Evolutionary conservation across 2,329 filamentous ascomycete species (phyloP), one percentile per base, ranked within the genome.

Genomic region (Moelleriella libera): DNA sequence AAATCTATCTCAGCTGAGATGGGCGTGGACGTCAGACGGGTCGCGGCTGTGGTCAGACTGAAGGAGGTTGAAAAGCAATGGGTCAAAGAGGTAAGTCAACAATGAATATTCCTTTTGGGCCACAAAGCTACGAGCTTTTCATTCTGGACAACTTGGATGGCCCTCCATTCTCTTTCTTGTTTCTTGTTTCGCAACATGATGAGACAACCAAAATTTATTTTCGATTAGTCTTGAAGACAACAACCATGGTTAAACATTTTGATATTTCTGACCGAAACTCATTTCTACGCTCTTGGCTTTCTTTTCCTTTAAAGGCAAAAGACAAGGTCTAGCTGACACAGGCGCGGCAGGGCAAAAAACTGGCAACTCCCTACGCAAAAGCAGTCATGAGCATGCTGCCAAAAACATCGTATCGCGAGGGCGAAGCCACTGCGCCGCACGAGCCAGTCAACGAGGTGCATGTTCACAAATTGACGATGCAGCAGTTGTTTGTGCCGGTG

Each of bases 201-300:
- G 76, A 66, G 58, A 78, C 61, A 63, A 68, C 86, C 76, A 50
- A 72, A 68, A 76, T 79, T 82, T 82, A 83, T 43, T 43, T 49
- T 84, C 90, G 90, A 96, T 97, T 95, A 96, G 90, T 97, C 90
- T 95, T 94, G 75, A 96, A 95, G 89, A 97, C 89, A 81, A 66
- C 71, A n/a, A 21, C 50, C 64, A 82, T 92, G 87, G 86, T 96
- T 90, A 90, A 75, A 77, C 50, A 50, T 55, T 62, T 58, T 55
- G 55, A 49, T 51, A 47, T 57, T 60, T 59, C 32, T 46, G 41
- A 37, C n/a, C 21, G 21, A 21, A 21, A 21, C 31, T 37, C 21
- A 6, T 43, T 14, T 10, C 28, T 14, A 41, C 12, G 3, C 4
- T 30, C 3, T 31, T 3, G 14, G 5, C 9, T n/a, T 7, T 42